Evolutionary conservation across 495 filamentous ascomycete genomes (phyloP).

Genomic region (Geopyxis carbonaria): DNA sequence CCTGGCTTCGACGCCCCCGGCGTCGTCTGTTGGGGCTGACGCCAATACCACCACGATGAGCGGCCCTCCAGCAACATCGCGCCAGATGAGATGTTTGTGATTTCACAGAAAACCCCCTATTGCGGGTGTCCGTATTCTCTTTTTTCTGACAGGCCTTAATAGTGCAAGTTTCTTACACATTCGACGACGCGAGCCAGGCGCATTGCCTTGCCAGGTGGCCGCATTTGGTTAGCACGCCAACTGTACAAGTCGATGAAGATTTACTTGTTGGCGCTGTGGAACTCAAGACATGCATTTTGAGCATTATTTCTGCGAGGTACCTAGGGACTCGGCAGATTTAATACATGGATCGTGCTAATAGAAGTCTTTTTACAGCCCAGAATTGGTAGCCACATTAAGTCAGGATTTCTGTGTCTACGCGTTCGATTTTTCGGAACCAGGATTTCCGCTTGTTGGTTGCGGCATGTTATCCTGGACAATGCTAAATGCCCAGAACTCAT

Average conservation of each 20-base stretch:
- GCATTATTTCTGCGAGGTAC: conserved; percentile 57
- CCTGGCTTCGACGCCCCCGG: not conserved
- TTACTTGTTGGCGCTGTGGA: conserved; percentile 75
- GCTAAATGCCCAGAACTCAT: conserved; percentile 31
- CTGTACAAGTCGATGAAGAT: conserved; percentile 58
- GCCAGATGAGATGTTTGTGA: conserved; percentile 8
- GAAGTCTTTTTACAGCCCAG: conserved; percentile 49
- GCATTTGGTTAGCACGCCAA: conserved; percentile 60
- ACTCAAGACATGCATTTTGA: conserved; percentile 75
- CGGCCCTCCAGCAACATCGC: conserved; percentile 2
- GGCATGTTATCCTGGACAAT: conserved; percentile 87
- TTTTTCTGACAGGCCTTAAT: conserved; percentile 10
- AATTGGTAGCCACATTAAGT: conserved; percentile 65
- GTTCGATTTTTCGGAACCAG: conserved; percentile 88
- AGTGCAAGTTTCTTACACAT: conserved; percentile 96
- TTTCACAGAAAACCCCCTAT: not conserved
- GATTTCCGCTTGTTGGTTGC: conserved; percentile 83
- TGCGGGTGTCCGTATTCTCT: conserved; percentile 1
- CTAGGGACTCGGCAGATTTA: conserved; percentile 15
- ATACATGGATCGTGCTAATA: conserved; percentile 1
- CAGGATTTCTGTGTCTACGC: conserved; percentile 94
- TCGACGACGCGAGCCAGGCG: conserved; percentile 75
- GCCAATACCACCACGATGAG: not conserved
- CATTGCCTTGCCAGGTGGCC: conserved; percentile 86
- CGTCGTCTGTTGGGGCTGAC: conserved; percentile 2